Evolutionary conservation across 495 filamentous ascomycete species (phyloP), one percentile per base, ranked within the genome.

Genomic region (Acidiella bohemica): DNA sequence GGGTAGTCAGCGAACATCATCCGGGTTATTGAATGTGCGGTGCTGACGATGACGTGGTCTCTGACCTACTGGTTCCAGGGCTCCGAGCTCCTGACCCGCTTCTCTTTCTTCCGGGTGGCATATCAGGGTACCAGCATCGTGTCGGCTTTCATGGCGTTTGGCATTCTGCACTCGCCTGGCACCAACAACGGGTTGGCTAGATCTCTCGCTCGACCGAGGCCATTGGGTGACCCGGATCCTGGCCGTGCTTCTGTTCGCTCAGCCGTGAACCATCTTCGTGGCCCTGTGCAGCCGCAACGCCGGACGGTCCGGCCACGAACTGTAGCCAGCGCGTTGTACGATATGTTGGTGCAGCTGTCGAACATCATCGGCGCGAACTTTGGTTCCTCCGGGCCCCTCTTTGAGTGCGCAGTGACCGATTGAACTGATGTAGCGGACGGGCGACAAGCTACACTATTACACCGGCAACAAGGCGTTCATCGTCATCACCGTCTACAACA

Each of bases 121-220:
- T 92, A 82, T 54, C 76, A 73, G 32, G 61, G 67, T 3, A 60
- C 61, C 21, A 61, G 64, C 39, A 67, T 73, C 29, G 50, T 70
- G 29, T 67, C 63, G 3, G 59, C 68, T 0, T 53, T 75, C 3
- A 50, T 73, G 11, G 70, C 69, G 8, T 62, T 58, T 22, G 68
- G 70, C 0, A 59, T 75, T 13, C 53, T 75, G 3, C 55, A 61
- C 41, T 66, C 73, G 63, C 60, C 66, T 4, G 71, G 69, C 6
- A 52, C 68, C 24, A 50, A 55, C 23, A 66, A 66, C 14, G n/a
- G n/a, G n/a, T n/a, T n/a, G n/a, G 1, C 41, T 37, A 11, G 46
- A 62, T n/a, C 51, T 79, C 25, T 69, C 67, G 62, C 50, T 61
- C 66, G 16, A 48, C 62, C 32, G 43, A 12, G 32, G 28, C 12